A percentile compares a stretch with the other conserved stretches of the same genome.
phyloP scores from a whole-genome alignment of 768 basidiomycete species.

The Royoungia palumana region DNA sequence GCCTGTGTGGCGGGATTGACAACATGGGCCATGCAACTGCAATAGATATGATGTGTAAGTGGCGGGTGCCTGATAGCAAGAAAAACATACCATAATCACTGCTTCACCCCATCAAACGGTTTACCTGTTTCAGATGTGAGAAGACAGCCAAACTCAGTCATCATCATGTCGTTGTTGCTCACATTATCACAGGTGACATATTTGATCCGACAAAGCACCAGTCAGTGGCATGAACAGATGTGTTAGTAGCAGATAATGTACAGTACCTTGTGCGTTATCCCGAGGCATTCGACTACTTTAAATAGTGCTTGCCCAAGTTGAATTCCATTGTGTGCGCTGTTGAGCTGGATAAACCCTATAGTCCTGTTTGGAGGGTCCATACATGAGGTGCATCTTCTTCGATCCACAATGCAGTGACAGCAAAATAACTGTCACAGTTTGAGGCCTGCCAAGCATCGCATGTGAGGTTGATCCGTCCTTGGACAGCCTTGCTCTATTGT shows the following conservation, averaged over 20 bases:
- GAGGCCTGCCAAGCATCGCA: slow-evolving; percentile 41
- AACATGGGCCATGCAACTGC: too few relatives aligned
- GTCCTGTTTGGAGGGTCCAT: slow-evolving; percentile 30
- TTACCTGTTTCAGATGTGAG: too few relatives aligned
- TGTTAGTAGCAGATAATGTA: slow-evolving; percentile 4
- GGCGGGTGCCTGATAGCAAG: too few relatives aligned
- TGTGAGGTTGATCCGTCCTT: slow-evolving; percentile 29
- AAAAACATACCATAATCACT: too few relatives aligned
- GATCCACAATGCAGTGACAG: slow-evolving; percentile 28
- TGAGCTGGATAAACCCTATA: slow-evolving; percentile 39
- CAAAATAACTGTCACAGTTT: slow-evolving; percentile 38
- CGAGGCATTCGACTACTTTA: slow-evolving; percentile 29
- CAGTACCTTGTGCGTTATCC: slow-evolving; percentile 31
- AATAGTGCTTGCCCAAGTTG: slow-evolving; percentile 29
- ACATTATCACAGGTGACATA: too few relatives aligned
- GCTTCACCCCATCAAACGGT: too few relatives aligned
- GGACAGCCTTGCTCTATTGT: background rate
- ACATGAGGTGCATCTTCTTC: background rate
- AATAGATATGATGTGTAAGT: too few relatives aligned
- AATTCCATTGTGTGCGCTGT: slow-evolving; percentile 36
- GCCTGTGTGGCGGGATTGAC: too few relatives aligned
- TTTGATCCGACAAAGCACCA: slow-evolving; percentile 25
- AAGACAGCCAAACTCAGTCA: too few relatives aligned
- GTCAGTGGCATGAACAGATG: slow-evolving; percentile 7
- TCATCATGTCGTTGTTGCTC: too few relatives aligned